Evolutionary conservation across 768 basidiomycete genomes (phyloP), one percentile per base, ranked within the genome.

Genomic region (Paxillus ammoniavirescens): DNA sequence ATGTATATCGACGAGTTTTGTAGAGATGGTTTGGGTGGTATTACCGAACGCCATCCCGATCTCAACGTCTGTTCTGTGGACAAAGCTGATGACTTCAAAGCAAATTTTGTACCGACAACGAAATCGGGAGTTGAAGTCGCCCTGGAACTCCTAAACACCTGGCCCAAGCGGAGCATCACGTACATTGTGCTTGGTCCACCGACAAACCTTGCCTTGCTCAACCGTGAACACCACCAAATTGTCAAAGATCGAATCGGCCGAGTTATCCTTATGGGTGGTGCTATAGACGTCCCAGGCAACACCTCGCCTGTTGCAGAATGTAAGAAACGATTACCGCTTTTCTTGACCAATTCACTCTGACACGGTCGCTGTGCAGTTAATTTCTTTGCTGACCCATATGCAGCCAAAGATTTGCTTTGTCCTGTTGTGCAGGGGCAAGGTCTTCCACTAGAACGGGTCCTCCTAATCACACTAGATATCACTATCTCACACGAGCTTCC

Each of bases 251-350:
- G 81, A 41, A 80, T 92, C 28, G 90, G 85, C 5, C 79, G 85
- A n/a, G 73, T 98, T 8, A 72, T 94, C 18, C 86, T 84, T 66
- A 96, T 98, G 93, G 94, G 94, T n/a, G 94, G 93, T 13, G 89
- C 93, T 2, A 67, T 98, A 21, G 92, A 95, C 58, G 89, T 92
- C 31, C 92, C 94, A 0, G 94, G 94, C 3, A 98, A 96, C 60
- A 88, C 86, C 0, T 82, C 77, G 23, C 83, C 92, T 8, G 77
- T 82, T 3, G 88, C 93, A 53, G 94, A 97, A 69, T 96, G 93
- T 91, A 71, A 70, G 83, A 66, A 1, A 18, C 33, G 2, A 30
- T 18, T 18, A 41, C 23, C 35, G 0, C 30, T 2, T 28, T 28
- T 10, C 47, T 3, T 9, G 9, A 35, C 3, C 12, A 8, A 21